Conservation (phyloP, 2,329 filamentous ascomycete genomes). For the Epicoccum sorghinum region DNA sequence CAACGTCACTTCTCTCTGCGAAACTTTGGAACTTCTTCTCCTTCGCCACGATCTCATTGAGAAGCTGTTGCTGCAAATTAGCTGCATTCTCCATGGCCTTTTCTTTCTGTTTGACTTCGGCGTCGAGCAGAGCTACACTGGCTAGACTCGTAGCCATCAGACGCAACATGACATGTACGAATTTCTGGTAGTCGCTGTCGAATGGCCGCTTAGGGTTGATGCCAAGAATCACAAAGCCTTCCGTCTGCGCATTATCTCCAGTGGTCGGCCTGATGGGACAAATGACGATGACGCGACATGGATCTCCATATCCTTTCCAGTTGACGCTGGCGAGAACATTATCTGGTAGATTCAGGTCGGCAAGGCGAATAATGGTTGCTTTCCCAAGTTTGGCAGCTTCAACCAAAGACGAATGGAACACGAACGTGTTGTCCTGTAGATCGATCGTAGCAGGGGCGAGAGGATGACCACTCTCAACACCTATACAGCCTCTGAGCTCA, state of each 20-base stretch:
- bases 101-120: slow-evolving; percentile 46
- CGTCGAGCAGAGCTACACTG: slow-evolving; percentile 48
- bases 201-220: slow-evolving; percentile 48
- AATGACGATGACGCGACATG: slow-evolving; percentile 42
- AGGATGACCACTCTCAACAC: slow-evolving; percentile 28
- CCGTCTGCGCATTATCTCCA: slow-evolving; percentile 35
- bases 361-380: slow-evolving; percentile 36
- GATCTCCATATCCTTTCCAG: slow-evolving; percentile 45
- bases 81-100: slow-evolving; percentile 41
- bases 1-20: slow-evolving; percentile 48
- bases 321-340: slow-evolving; percentile 33
- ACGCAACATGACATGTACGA: slow-evolving; percentile 44
- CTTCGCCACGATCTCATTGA: slow-evolving; percentile 43
- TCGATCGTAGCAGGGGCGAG: slow-evolving; percentile 36
- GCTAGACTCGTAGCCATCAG: slow-evolving; percentile 49
- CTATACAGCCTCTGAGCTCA: slow-evolving; percentile 34
- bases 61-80: slow-evolving; percentile 42
- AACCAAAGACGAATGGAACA: slow-evolving; percentile 34
- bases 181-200: slow-evolving; percentile 48
- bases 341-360: slow-evolving; percentile 36
- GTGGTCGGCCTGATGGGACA: slow-evolving; percentile 47
- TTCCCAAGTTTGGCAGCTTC: slow-evolving; percentile 34
- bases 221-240: slow-evolving; percentile 50
- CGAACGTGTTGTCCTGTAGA: slow-evolving; percentile 24
- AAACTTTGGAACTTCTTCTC: slow-evolving; percentile 48